Evolutionary conservation across 768 basidiomycete species (phyloP), one percentile per base, ranked within the genome.

Genomic region (Coprinopsis sp.): DNA sequence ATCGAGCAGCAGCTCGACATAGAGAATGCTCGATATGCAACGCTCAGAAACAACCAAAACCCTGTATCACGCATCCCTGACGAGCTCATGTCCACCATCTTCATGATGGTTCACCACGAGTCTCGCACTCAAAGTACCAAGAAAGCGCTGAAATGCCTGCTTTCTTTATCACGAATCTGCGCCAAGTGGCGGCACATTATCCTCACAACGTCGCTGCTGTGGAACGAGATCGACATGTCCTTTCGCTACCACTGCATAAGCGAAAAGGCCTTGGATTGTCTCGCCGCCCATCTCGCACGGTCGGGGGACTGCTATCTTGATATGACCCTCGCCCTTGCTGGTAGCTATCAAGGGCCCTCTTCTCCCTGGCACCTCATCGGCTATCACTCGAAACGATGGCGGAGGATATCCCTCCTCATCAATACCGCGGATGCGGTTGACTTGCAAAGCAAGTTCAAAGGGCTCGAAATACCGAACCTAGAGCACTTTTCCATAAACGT

Each of bases 161-260:
- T 78, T 6, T 48, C 62, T 2, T 66, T 67, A 10, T 73, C 76
- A 1, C 73, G 72, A 38, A 73, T 78, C 2, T 78, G 70, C 4
- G 58, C 59, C 27, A 60, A 58, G 30, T 79, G 76, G 75, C 65
- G 76, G 16, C 53, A 61, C 11, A 47, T 73, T 11, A 66, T 68
- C 8, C 53, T 73, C 27, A 56, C 58, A 11, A 73, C 67, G 0
- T 70, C 73, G 3, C 56, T 70, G 3, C 56, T 78, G 1, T 79
- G 78, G 78, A 69, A 64, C 30, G 59, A 54, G 25, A 65, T 77
- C 47, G 48, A 62, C 23, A 51, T 72, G 44, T 57, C 46, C 19
- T 49, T 72, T 18, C 55, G 61, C 12, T 50, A 55, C 14, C 42
- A 30, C 21, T 50, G 53, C 31, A 31, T 28, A 14, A 18, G 6